Evolutionary conservation across 495 filamentous ascomycete species (phyloP), one percentile per base, ranked within the genome.

Genomic region (Aspergillus sclerotioniger): DNA sequence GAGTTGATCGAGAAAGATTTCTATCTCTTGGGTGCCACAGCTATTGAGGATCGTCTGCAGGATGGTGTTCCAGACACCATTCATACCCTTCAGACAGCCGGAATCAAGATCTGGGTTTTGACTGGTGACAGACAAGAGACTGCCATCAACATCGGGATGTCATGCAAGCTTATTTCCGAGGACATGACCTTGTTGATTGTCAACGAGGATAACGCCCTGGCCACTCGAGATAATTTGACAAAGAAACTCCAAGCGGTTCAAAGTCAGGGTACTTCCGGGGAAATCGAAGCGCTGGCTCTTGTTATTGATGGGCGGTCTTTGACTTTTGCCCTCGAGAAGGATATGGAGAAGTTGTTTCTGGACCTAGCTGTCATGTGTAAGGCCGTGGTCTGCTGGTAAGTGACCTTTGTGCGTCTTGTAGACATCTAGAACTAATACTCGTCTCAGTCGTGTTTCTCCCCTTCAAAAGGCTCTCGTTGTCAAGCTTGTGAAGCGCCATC

Each of bases 141-240:
- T 48, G 95, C 95, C 50, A 99, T 99, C 77, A 99, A 99, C 67
- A 99, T 99, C 65, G 95, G 95, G 56, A 99, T 99, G 95, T 96
- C 91, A 66, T 99, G 95, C 74, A 98, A 97, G 76, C 81, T 99
- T 21, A 91, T 99, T 46, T 96, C 91, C 48, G 95, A 99, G 71
- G 95, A 99, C 61, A 99, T 99, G 95, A 96, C 92, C 56, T 80
- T 99, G 12, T 78, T 99, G 52, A 96, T 99, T 67, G 81, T 99
- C 65, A 99, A 99, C 64, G 93, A 99, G 67, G 92, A 96, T 52
- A 82, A 67, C 29, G 75, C 90, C 9, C 71, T 75, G 25, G 88
- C 84, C 15, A 98, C 95, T 2, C 77, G 90, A 35, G 87, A 92
- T 52, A 96, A 92, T 63, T 71, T 99, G 37, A 80, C 89, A 53